Evolutionary conservation across 2,329 filamentous ascomycete genomes (phyloP).

Genomic region (Endocalyx cinctus): DNA sequence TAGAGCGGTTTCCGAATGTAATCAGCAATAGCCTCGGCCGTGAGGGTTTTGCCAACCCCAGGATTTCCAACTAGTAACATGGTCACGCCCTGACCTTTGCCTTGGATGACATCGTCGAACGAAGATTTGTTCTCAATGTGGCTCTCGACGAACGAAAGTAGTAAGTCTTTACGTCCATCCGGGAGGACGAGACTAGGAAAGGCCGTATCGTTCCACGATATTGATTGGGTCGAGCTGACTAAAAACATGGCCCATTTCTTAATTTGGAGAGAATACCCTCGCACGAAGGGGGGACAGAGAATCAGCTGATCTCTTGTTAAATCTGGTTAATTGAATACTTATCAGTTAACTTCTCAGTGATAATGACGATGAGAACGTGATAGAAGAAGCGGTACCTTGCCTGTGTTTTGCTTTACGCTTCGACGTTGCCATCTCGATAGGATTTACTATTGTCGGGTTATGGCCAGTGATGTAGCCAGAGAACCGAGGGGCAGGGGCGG

Average conservation of each 20-base stretch:
- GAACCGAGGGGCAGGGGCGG: too few species aligned
- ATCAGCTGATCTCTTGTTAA: conserved; percentile 8
- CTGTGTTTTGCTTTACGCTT: too few species aligned
- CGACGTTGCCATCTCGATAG: too few species aligned
- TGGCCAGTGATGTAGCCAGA: too few species aligned
- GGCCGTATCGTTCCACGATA: conserved; percentile 10
- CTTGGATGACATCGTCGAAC: conserved; percentile 15
- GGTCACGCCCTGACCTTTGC: conserved; percentile 32
- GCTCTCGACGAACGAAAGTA: conserved; percentile 44
- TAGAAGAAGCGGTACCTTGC: too few species aligned
- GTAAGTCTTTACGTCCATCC: conserved; percentile 9
- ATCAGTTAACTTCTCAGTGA: too few species aligned
- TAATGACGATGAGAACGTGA: too few species aligned
- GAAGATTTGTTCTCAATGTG: conserved; percentile 37
- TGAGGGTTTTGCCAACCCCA: conserved; percentile 34
- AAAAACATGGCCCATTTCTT: conserved; percentile 15
- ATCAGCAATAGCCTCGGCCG: conserved; percentile 18
- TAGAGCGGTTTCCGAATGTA: conserved; percentile 24
- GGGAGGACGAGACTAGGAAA: conserved; percentile 17
- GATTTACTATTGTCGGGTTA: too few species aligned
- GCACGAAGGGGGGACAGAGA: conserved; percentile 9
- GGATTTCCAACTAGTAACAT: conserved; percentile 38
- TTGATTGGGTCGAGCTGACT: conserved; percentile 7
- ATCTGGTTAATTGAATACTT: conserved; percentile 2
- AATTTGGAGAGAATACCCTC: conserved; percentile 12